Evolutionary conservation across 177 flowering plant species (phyloP).

Genomic region (Vitis hybrid): DNA sequence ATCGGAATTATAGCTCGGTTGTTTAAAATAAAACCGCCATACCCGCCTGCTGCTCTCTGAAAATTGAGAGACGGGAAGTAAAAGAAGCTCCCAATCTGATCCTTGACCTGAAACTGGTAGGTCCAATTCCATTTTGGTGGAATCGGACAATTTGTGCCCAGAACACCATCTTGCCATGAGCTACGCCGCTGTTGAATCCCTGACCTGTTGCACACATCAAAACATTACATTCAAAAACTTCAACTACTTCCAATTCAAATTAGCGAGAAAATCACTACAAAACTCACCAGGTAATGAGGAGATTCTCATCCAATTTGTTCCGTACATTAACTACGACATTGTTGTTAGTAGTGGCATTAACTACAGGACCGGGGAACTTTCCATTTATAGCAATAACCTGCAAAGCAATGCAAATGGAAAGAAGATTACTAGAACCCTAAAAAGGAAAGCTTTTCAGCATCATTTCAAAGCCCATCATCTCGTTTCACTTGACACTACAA

Average conservation of each 20-base stretch:
- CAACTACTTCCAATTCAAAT: not conserved
- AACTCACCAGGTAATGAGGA: conserved; percentile 77
- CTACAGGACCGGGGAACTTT: conserved; percentile 82
- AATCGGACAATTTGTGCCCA: conserved; percentile 93
- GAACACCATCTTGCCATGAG: conserved; percentile 97
- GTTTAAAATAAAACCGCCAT: conserved; percentile 74
- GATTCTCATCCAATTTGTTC: conserved; percentile 79
- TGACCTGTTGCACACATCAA: conserved; percentile 44
- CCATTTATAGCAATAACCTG: conserved; percentile 91
- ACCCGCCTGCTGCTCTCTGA: conserved; percentile 92
- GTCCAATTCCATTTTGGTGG: conserved; percentile 92
- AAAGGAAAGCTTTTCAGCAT: not conserved
- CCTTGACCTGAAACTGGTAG: conserved; percentile 93
- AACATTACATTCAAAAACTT: not conserved
- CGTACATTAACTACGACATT: conserved; percentile 76
- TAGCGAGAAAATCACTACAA: not conserved
- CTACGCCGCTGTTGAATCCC: conserved; percentile 79
- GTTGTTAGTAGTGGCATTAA: conserved; percentile 87
- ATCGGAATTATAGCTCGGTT: conserved; percentile 63
- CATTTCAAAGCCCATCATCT: not conserved
- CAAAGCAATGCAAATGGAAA: conserved; percentile 14
- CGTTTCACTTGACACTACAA: not conserved
- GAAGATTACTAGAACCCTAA: conserved; percentile 1
- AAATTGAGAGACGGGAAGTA: conserved; percentile 88
- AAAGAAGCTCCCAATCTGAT: conserved; percentile 93